A percentile compares a stretch with the other conserved stretches of the same genome.
Evolutionary conservation across 306 rosid species (phyloP).

Genomic region (Begonia fuchsioides): DNA sequence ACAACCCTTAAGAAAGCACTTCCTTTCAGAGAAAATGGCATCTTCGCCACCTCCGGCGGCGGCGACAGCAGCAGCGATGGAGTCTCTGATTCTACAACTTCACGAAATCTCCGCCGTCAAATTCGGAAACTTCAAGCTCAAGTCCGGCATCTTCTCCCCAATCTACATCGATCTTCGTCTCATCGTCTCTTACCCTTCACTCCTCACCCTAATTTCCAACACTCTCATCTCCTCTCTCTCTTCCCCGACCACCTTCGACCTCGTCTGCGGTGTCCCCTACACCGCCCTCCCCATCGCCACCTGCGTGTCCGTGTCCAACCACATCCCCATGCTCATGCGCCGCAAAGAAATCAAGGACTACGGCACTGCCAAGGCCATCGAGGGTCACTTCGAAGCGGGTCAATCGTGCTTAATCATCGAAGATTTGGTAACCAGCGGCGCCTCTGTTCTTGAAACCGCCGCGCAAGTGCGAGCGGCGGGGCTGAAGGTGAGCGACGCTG

Average conservation of each 20-base stretch:
- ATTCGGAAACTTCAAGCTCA: constrained; percentile 83
- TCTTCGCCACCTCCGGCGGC: too few relatives aligned
- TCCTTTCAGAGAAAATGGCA: too few relatives aligned
- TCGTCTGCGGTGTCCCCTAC: constrained; percentile 83
- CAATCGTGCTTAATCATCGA: constrained; percentile 64
- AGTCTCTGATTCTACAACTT: constrained; percentile 60
- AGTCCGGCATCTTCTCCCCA: constrained; percentile 83
- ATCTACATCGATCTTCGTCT: constrained; percentile 86
- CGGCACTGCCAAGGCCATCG: constrained; percentile 79
- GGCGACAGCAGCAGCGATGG: constrained; percentile 10
- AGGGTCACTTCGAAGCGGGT: constrained; percentile 40
- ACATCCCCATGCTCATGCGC: constrained; percentile 81
- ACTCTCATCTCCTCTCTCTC: constrained; percentile 50
- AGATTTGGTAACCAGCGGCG: constrained; percentile 80
- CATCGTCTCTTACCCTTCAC: constrained; percentile 70
- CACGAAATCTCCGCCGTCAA: constrained; percentile 88
- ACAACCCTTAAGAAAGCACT: too few relatives aligned
- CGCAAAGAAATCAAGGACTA: constrained; percentile 88
- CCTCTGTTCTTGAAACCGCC: constrained; percentile 67
- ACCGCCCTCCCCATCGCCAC: constrained; percentile 92
- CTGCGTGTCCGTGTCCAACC: constrained; percentile 32
- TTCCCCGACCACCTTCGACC: constrained; percentile 33
- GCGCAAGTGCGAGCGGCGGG: constrained; percentile 63
- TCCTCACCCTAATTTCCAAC: constrained; percentile 64
- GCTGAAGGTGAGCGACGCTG: constrained; percentile 56